Evolutionary conservation across 176 grass and related monocot genomes (phyloP).

Genomic region (Oryza meyeriana): DNA sequence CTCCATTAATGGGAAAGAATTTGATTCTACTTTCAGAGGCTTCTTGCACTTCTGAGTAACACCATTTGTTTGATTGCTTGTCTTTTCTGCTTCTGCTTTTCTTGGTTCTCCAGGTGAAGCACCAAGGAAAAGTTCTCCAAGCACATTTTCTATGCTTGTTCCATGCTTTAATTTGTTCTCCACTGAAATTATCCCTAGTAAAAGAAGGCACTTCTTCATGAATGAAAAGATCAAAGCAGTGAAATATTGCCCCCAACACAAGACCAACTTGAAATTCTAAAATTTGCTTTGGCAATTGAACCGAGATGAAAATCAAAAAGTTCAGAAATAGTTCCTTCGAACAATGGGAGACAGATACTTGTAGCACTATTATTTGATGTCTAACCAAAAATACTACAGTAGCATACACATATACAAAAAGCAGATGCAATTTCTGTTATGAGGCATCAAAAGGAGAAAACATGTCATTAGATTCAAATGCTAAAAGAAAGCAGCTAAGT

Average conservation of each 20-base stretch:
- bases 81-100: slow-evolving; percentile 33
- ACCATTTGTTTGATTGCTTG: slow-evolving; percentile 32
- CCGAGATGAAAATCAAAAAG: slow-evolving; percentile 6
- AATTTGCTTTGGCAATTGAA: slow-evolving; percentile 12
- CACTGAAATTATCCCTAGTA: slow-evolving; percentile 41
- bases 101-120: slow-evolving; percentile 27
- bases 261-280: slow-evolving; percentile 9
- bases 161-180: slow-evolving; percentile 41
- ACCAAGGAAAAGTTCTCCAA: neutral
- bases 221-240: slow-evolving; percentile 3
- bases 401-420: neutral
- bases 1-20: slow-evolving; percentile 8
- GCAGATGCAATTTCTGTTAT: neutral
- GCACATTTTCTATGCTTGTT: slow-evolving; percentile 30
- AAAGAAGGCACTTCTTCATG: slow-evolving; percentile 25
- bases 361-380: slow-evolving; percentile 3
- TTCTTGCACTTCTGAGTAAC: slow-evolving; percentile 30
- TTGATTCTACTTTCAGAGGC: slow-evolving; percentile 31
- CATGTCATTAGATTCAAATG: slow-evolving; percentile 6
- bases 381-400: slow-evolving; percentile 8
- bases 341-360: slow-evolving; percentile 14
- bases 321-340: neutral
- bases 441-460: neutral
- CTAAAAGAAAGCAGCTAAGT: neutral
- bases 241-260: slow-evolving; percentile 11